Percentiles rank a stretch among this genome's conserved stretches.
Conservation (phyloP, 129 eudicot species). For the Tagetes patula region DNA sequence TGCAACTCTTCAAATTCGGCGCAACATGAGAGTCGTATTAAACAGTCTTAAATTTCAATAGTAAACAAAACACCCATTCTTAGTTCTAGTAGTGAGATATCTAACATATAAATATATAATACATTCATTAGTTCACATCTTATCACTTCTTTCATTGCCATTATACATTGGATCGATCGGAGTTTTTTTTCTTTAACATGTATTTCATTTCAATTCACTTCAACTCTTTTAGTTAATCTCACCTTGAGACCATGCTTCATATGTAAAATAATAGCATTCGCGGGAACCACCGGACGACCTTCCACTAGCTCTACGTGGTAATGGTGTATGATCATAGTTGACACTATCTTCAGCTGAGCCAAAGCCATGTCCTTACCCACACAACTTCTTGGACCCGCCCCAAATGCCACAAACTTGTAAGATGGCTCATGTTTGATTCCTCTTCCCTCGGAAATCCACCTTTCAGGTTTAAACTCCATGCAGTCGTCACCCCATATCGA, state of each 20-base stretch:
- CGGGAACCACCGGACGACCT: not conserved
- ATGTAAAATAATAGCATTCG: not conserved
- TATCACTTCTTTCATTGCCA: not conserved
- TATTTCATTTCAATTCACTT: not conserved
- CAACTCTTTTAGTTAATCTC: not conserved
- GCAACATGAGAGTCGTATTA: too few relatives aligned
- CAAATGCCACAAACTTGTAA: conserved; percentile 50
- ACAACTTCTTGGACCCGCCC: conserved; percentile 23
- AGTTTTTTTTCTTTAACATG: not conserved
- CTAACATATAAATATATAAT: too few relatives aligned
- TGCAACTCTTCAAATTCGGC: too few relatives aligned
- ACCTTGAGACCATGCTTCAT: conserved; percentile 25
- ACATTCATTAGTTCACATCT: not conserved
- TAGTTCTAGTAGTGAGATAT: too few relatives aligned
- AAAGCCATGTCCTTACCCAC: conserved; percentile 26
- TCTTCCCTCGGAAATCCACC: conserved; percentile 33
- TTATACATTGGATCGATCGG: not conserved
- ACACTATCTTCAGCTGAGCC: conserved; percentile 17
- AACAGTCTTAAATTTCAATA: too few relatives aligned
- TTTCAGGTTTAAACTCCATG: conserved; percentile 31
- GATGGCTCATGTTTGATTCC: conserved; percentile 49
- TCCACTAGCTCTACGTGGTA: conserved; percentile 12
- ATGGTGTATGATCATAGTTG: not conserved
- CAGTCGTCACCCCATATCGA: conserved; percentile 57
- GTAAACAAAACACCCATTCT: too few relatives aligned